These are phyloP conservation scores for Colletotrichum shisoi DNA, from an alignment of 2,329 filamentous ascomycete species.

Conservation along the genomic window DNA sequence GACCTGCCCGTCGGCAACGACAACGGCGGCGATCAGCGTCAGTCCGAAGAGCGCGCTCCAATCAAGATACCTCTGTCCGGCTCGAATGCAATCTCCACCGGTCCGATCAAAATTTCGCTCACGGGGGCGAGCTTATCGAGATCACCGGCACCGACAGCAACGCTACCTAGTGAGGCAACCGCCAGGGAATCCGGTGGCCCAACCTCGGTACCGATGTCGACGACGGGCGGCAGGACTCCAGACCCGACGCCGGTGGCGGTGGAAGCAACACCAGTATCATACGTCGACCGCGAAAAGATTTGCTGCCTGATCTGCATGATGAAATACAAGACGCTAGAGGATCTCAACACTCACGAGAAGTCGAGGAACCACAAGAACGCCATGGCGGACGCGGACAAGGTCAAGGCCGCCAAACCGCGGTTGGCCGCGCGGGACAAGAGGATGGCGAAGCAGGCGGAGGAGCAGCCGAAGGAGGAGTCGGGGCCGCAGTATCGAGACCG, in stretches of 20 bases:
- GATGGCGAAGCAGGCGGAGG: slow-evolving; percentile 46
- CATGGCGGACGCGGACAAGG: slow-evolving; percentile 51
- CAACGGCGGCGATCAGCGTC: slow-evolving; percentile 7
- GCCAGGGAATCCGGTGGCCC: slow-evolving; percentile 40
- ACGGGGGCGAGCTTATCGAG: slow-evolving; percentile 24
- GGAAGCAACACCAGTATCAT: slow-evolving; percentile 59
- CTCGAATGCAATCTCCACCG: slow-evolving; percentile 14
- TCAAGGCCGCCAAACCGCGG: slow-evolving; percentile 59
- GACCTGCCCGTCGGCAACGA: slow-evolving; percentile 10
- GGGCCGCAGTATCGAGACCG: slow-evolving; percentile 67
- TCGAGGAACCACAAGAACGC: slow-evolving; percentile 55
- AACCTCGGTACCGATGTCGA: slow-evolving; percentile 25
- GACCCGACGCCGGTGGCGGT: slow-evolving; percentile 31
- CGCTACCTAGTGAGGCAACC: neutral
- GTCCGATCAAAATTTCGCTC: slow-evolving; percentile 48
- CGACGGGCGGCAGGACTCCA: slow-evolving; percentile 5
- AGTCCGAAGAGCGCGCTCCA: slow-evolving; percentile 32
- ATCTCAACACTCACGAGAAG: slow-evolving; percentile 54
- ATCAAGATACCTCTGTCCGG: slow-evolving; percentile 41
- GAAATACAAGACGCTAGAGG: slow-evolving; percentile 56
- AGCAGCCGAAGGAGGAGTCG: slow-evolving; percentile 38
- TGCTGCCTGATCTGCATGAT: slow-evolving; percentile 58
- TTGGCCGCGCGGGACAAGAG: slow-evolving; percentile 50
- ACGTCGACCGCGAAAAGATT: slow-evolving; percentile 63
- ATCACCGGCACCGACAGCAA: slow-evolving; percentile 11